Conservation (phyloP, 441 rosid species). For the Brassica balearica region DNA sequence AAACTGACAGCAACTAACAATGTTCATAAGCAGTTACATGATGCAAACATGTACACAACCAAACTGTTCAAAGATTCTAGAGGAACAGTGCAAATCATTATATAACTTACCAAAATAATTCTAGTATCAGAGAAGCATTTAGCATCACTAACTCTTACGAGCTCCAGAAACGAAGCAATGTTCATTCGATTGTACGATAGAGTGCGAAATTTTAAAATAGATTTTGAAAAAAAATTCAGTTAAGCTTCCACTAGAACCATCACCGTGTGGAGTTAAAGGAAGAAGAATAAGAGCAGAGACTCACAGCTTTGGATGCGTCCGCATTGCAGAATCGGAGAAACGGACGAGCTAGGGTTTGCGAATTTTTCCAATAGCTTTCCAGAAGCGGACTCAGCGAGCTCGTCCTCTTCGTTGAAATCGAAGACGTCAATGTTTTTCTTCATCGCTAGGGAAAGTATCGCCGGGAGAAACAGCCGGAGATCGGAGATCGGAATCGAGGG, state of each 20-base stretch:
- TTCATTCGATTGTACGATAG: not conserved
- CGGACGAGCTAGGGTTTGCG: conserved; percentile 64
- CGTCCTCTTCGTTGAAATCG: conserved; percentile 76
- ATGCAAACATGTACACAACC: not conserved
- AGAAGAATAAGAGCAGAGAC: conserved; percentile 16
- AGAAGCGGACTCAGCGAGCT: conserved; percentile 56
- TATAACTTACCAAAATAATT: conserved; percentile 5
- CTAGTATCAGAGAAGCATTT: not conserved
- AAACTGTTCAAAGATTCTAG: no score
- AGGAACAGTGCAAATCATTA: not conserved
- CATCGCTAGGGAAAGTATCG: conserved; percentile 45
- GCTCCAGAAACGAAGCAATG: conserved; percentile 22
- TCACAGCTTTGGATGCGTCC: conserved; percentile 61
- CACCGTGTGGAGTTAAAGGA: not conserved
- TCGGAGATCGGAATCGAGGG: conserved; percentile 25
- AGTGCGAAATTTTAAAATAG: not conserved
- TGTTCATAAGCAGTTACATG: conserved; percentile 26
- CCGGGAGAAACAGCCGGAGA: conserved; percentile 31
- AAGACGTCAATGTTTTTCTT: conserved; percentile 58
- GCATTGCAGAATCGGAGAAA: conserved; percentile 51
- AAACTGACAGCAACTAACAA: conserved; percentile 51
- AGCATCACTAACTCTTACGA: conserved; percentile 17
- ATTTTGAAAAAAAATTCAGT: not conserved
- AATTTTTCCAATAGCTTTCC: conserved; percentile 54
- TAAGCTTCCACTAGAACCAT: conserved; percentile 4